phyloP scores from a whole-genome alignment of 1,139 yeast species.

The Blastobotrys illinoisensis region DNA sequence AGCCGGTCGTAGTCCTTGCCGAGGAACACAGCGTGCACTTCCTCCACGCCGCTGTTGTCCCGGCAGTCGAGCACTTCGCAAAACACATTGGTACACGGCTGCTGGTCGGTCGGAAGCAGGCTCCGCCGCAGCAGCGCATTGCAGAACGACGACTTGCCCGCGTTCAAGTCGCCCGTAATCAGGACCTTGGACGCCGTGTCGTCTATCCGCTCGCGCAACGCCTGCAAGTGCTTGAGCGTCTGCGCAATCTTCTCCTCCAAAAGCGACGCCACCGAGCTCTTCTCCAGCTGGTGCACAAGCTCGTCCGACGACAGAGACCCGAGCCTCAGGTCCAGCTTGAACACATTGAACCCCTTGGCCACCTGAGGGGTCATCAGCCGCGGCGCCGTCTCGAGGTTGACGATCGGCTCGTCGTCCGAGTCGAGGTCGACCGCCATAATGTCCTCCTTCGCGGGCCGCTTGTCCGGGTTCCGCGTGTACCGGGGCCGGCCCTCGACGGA shows the following conservation, averaged over 20 bases:
- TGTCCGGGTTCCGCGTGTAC: background rate
- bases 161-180: conserved; percentile 93
- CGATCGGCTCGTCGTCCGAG: background rate
- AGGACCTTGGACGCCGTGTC: conserved; percentile 91
- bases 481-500: background rate
- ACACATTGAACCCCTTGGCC: conserved; percentile 45
- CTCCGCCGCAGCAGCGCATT: conserved; percentile 78
- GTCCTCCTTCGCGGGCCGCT: conserved; percentile 1
- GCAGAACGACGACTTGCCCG: conserved; percentile 95
- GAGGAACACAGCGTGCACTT: conserved; percentile 86
- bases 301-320: conserved; percentile 46
- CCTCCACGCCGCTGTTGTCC: conserved; percentile 71
- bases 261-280: conserved; percentile 57
- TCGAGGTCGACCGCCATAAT: background rate
- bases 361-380: conserved; percentile 21
- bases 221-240: conserved; percentile 59
- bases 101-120: conserved; percentile 90
- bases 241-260: conserved; percentile 59
- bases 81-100: conserved; percentile 94
- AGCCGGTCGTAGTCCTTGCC: conserved; percentile 52
- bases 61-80: conserved; percentile 88
- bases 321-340: conserved; percentile 58
- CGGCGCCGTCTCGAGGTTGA: conserved; percentile 12
- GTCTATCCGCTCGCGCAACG: conserved; percentile 76
- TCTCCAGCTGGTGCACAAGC: conserved; percentile 52